Base-by-base conservation (phyloP, 345 rosid species). In the Salix viminalis region DNA sequence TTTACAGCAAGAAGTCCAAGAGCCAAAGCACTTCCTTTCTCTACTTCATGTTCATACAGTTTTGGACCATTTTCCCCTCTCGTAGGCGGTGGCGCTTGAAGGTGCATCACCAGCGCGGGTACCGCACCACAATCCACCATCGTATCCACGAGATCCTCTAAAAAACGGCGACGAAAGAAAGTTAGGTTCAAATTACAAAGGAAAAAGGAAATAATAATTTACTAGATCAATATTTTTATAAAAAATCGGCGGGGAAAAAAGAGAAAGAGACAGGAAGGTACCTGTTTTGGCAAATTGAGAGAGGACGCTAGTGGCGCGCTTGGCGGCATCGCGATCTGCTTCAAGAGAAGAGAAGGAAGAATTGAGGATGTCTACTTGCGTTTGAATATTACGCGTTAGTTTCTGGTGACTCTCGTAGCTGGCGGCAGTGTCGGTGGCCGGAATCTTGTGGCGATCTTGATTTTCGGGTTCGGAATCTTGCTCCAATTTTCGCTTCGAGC, bases 111-210 rank as follows among this genome's bases (percentile, higher is more conserved):
- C 80, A 92, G 79, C 18, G 84, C 85, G 82, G 90, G 90, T 30
- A 92, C 86, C 7, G 89, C 94, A 15, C 90, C 95, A 54, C 84
- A 86, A 10, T 84, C 89, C 75, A 91, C 91, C 13, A 92, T 86
- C 75, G 76, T 65, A 60, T 88, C 80, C 74, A 89, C 89, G 21
- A 78, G 44, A 48, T 87, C 91, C 77, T 88, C 97, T 92, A 4
- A 52, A 23, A 65, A 37, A 66, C 13, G 37, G 46, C 44, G 12
- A 41, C 2, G 44, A 10, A 41, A 41, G 46, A 41, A 41, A 11
- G 46, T 10, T 10, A 13, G 26, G 37, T 70, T 32, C 21, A 78
- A 62, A 70, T 72, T 4, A 70, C 67, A 37, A 16, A 73, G 16
- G 1, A 3, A 56, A 69, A 39, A 39, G 30, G 23, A 73, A 56